Percentiles rank a stretch among this genome's conserved stretches.
phyloP scores from a whole-genome alignment of 169 alveolate genomes.

The Theileria sp. region DNA sequence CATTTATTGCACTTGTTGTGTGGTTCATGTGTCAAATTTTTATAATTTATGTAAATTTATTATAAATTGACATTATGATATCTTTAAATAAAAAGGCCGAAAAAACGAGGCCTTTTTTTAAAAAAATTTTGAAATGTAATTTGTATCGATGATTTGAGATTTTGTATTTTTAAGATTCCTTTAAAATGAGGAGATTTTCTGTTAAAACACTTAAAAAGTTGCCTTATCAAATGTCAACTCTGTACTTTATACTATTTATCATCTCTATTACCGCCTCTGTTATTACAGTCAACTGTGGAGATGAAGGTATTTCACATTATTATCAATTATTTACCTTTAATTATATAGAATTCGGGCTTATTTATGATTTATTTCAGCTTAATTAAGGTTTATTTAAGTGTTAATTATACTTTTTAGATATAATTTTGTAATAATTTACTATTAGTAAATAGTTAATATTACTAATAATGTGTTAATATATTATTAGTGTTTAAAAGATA shows the following conservation, averaged over 20 bases:
- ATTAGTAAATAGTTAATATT: not conserved
- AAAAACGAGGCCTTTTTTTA: not conserved
- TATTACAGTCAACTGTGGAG: conserved; percentile 43
- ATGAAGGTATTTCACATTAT: conserved; percentile 25
- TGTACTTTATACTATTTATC: conserved; percentile 41
- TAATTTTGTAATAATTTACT: not conserved
- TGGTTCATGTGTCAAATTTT: not conserved
- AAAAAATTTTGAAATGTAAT: no score
- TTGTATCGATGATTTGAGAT: not conserved
- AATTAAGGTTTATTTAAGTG: no score
- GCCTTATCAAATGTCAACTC: conserved; percentile 32
- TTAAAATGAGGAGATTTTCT: conserved; percentile 11
- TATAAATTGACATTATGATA: not conserved
- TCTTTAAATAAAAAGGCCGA: not conserved
- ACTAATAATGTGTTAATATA: not conserved
- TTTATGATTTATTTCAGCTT: no score
- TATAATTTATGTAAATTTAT: not conserved
- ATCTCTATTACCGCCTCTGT: conserved; percentile 33
- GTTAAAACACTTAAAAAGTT: not conserved
- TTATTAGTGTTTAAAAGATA: conserved; percentile 43
- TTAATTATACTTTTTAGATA: no score
- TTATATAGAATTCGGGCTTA: not conserved
- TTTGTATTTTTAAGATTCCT: not conserved
- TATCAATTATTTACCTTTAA: not conserved
- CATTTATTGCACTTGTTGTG: not conserved